Percentiles rank a stretch among this genome's conserved stretches.
Conservation (phyloP, 106 monocot species). For the Cymbidium sinense region DNA sequence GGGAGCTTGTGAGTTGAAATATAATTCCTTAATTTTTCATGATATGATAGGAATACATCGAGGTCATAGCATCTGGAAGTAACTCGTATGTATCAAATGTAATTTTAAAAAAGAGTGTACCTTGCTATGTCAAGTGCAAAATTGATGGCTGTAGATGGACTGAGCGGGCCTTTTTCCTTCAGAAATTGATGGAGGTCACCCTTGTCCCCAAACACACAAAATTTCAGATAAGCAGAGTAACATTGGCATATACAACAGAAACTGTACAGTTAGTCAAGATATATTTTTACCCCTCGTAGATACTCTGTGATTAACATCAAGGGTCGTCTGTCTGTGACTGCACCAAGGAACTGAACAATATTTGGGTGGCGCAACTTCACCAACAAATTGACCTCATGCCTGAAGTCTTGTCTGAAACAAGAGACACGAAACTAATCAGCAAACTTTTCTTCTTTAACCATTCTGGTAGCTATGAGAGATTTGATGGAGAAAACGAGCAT, state of each 20-base stretch:
- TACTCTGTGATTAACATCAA: slow-evolving; percentile 94
- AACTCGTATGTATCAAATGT: too few relatives aligned
- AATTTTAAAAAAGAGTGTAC: slow-evolving; percentile 24
- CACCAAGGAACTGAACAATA: slow-evolving; percentile 97
- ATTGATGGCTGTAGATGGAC: slow-evolving; percentile 67
- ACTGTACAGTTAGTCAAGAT: neutral
- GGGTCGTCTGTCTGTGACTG: slow-evolving; percentile 92
- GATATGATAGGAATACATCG: neutral
- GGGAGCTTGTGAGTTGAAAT: neutral
- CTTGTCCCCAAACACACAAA: slow-evolving; percentile 25
- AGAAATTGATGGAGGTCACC: slow-evolving; percentile 93
- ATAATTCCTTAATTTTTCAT: too few relatives aligned
- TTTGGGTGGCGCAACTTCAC: slow-evolving; percentile 98
- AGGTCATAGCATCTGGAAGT: too few relatives aligned
- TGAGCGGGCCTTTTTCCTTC: slow-evolving; percentile 92
- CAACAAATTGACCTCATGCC: slow-evolving; percentile 95
- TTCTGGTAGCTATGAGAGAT: neutral
- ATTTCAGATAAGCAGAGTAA: neutral
- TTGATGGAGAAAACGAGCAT: neutral
- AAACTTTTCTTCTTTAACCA: neutral
- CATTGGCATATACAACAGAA: neutral
- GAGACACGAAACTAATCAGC: slow-evolving; percentile 4
- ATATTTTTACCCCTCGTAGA: slow-evolving; percentile 65
- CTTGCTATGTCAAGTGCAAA: slow-evolving; percentile 97
- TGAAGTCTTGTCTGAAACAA: slow-evolving; percentile 82